Conservation (phyloP, 2,329 filamentous ascomycete species). For the Phoma sp. region DNA sequence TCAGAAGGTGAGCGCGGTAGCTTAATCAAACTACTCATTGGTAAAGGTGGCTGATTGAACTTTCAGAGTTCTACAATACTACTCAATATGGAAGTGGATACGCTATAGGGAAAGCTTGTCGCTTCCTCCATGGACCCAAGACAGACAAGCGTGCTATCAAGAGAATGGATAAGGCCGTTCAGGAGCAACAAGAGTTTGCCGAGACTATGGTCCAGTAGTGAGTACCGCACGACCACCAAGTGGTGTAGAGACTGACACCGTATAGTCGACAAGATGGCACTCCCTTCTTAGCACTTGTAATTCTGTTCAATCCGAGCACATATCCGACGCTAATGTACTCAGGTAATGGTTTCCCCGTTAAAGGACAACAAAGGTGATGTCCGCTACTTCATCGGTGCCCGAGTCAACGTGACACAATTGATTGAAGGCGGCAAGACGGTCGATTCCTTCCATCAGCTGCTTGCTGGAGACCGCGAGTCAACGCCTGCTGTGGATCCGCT, state of each 20-base stretch:
- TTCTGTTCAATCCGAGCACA: background rate
- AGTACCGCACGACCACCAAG: constrained; percentile 8
- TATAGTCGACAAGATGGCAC: constrained; percentile 69
- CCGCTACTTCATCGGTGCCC: constrained; percentile 74
- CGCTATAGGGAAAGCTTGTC: constrained; percentile 76
- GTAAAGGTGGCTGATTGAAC: background rate
- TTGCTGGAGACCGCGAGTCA: constrained; percentile 32
- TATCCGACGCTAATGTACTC: background rate
- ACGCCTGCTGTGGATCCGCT: constrained; percentile 22
- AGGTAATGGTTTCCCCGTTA: constrained; percentile 68
- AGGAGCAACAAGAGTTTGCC: constrained; percentile 69
- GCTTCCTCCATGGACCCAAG: constrained; percentile 76
- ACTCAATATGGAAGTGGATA: constrained; percentile 77
- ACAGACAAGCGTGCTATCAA: constrained; percentile 68
- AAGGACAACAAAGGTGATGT: constrained; percentile 69
- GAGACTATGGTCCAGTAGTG: constrained; percentile 78
- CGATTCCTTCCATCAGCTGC: constrained; percentile 63
- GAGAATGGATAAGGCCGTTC: constrained; percentile 67
- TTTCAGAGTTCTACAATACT: constrained; percentile 70
- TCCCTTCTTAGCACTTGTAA: constrained; percentile 74
- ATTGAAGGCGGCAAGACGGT: constrained; percentile 71
- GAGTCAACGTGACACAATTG: constrained; percentile 72
- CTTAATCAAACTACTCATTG: background rate
- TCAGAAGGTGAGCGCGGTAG: constrained; percentile 64
- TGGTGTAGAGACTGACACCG: constrained; percentile 1